Conservation (phyloP, 2,329 filamentous ascomycete genomes). For the Capronia americana region DNA sequence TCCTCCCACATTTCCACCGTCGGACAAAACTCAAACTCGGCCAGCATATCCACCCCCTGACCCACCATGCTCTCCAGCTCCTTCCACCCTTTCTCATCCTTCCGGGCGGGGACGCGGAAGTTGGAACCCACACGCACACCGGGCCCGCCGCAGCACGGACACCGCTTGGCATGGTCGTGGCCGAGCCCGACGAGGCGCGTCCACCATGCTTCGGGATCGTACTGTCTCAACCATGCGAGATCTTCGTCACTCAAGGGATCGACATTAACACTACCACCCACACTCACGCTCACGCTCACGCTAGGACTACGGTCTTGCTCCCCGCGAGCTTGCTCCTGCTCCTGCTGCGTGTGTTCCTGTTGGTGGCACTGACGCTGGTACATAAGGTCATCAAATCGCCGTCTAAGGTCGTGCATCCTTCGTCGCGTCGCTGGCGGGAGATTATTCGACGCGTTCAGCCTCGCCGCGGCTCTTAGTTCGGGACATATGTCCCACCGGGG, state of each 20-base stretch:
- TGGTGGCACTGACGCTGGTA: too few species aligned
- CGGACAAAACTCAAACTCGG: conserved; percentile 14
- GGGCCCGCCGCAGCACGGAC: neutral
- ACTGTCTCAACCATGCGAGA: neutral
- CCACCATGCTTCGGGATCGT: conserved; percentile 6
- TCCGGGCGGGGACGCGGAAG: neutral
- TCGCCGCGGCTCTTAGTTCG: neutral
- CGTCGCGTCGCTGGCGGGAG: neutral
- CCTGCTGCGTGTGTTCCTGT: too few species aligned
- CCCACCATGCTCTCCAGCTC: neutral
- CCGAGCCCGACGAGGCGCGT: neutral
- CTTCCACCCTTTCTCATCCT: neutral
- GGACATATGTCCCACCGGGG: neutral
- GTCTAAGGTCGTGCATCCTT: neutral
- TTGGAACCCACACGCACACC: conserved; percentile 9
- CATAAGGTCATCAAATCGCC: neutral
- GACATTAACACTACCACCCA: too few species aligned
- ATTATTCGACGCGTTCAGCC: neutral
- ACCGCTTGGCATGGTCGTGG: conserved; percentile 4
- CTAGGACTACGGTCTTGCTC: too few species aligned
- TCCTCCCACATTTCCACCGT: conserved; percentile 6
- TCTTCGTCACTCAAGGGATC: neutral
- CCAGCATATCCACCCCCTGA: conserved; percentile 1
- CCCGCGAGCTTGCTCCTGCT: too few species aligned
- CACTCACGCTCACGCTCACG: too few species aligned